Base-by-base conservation (phyloP, 1,284 basidiomycete genomes). In the Cryptococcus sp. region DNA sequence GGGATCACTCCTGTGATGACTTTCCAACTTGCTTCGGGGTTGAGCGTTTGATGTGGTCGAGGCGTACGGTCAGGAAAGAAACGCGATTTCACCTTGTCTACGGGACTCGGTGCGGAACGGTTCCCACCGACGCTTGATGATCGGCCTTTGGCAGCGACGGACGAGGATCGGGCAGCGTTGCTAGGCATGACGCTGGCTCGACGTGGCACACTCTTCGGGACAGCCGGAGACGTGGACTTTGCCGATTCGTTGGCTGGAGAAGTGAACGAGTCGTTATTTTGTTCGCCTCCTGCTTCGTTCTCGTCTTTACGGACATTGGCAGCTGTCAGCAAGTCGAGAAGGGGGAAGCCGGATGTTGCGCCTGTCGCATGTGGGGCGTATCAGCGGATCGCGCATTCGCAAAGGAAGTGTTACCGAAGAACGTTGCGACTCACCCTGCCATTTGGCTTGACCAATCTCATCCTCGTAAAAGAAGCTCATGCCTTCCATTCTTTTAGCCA, bases 271-370 rank as follows among this genome's bases (percentile, higher is more conserved):
- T 65, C 65, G 11, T 59, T 57, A 6, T 50, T 58, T 7, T 46
- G 52, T 17, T 65, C 65, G 16, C 41, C 43, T 23, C 58, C 58
- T 23, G 47, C 46, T 54, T 66, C 59, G 39, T 62, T 41, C 43
- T 55, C 59, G n/a, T 57, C 58, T 52, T 61, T 55, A n/a, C 56
- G 49, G 16, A 59, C 63, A 47, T 91, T 89, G 22, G 90, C 83
- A 8, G 74, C 71, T 1, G 77, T 77, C 26, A 94, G 80, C 8
- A 91, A 78, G 70, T 93, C 89, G 29, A 93, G 83, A 15, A 93
- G 83, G 2, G 91, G 91, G 2, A 93, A 83, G 16, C 91, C 91
- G 2, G 91, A 93, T 0, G 90, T 90, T 68, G 93, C 90, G 37
- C 91, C 91, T 79, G 57, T 3, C 8, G 8, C 8, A 10, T 22